These are phyloP conservation scores for Monosporozyma yasuniensis DNA, from an alignment of 805 yeast species.

Conservation along the genomic window DNA sequence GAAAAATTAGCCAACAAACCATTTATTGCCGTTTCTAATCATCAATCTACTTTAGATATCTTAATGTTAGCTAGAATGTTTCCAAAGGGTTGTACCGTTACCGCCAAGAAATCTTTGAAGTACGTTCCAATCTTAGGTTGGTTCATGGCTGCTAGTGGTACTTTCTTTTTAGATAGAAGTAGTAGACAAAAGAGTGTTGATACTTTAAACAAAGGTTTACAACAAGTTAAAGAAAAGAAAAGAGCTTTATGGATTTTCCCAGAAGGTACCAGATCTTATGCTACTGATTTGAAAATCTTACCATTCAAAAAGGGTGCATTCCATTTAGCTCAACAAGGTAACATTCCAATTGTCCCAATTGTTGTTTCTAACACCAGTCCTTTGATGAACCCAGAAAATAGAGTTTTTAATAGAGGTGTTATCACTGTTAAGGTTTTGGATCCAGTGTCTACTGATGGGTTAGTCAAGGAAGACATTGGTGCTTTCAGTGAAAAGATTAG, in stretches of 20 bases:
- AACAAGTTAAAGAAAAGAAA: conserved; percentile 48
- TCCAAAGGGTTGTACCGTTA: conserved; percentile 83
- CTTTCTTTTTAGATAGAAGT: conserved; percentile 81
- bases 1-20: conserved; percentile 53
- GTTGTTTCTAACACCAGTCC: conserved; percentile 81
- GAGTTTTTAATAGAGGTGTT: conserved; percentile 67
- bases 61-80: conserved; percentile 72
- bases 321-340: conserved; percentile 91
- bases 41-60: conserved; percentile 84
- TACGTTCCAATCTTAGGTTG: conserved; percentile 89
- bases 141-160: conserved; percentile 89
- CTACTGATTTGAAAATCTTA: conserved; percentile 55
- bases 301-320: conserved; percentile 97
- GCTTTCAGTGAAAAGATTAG: conserved; percentile 49
- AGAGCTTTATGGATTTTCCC: conserved; percentile 87
- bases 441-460: conserved; percentile 64
- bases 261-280: conserved; percentile 91
- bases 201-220: conserved; percentile 64
- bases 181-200: conserved; percentile 65
- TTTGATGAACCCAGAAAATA: conserved; percentile 50
- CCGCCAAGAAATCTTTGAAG: conserved; percentile 79
- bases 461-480: conserved; percentile 64
- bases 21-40: conserved; percentile 76
- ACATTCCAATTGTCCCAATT: conserved; percentile 80
- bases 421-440: conserved; percentile 72